Conservation (phyloP, 345 rosid species). For the Kandelia obovata region DNA sequence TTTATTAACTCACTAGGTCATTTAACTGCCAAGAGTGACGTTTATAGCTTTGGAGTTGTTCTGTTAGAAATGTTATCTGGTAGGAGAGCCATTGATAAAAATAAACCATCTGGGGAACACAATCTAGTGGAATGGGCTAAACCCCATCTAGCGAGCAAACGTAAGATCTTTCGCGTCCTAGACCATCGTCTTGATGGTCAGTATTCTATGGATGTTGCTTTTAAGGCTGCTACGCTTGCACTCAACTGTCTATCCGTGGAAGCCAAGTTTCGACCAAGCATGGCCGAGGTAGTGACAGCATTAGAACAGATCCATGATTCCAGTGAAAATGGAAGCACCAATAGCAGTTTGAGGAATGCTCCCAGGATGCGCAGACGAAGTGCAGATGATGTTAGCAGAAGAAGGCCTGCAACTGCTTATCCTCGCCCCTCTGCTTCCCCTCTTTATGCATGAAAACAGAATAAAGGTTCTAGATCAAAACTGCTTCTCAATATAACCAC, state of each 20-base stretch:
- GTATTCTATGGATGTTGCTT: conserved; percentile 62
- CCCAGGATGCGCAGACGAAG: conserved; percentile 56
- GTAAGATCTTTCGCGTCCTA: conserved; percentile 58
- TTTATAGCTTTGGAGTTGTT: conserved; percentile 92
- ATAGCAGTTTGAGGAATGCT: conserved; percentile 16
- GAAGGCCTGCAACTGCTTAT: conserved; percentile 39
- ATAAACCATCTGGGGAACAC: conserved; percentile 83
- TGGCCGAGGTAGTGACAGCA: conserved; percentile 67
- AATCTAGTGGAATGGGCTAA: conserved; percentile 91
- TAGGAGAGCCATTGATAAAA: conserved; percentile 78
- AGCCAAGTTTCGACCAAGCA: conserved; percentile 65
- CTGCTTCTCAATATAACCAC: not conserved
- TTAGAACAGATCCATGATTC: conserved; percentile 54
- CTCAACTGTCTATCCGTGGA: conserved; percentile 61
- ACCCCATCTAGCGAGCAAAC: conserved; percentile 79
- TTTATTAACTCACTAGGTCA: conserved; percentile 50
- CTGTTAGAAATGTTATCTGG: conserved; percentile 90
- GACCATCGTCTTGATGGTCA: conserved; percentile 85
- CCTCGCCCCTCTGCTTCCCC: conserved; percentile 78
- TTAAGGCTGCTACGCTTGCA: conserved; percentile 55
- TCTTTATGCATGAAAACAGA: conserved; percentile 45
- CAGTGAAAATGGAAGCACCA: conserved; percentile 32
- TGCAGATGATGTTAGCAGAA: conserved; percentile 45
- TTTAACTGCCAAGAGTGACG: conserved; percentile 76
- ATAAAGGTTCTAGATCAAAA: conserved; percentile 2